These are phyloP conservation scores for Aspergillus sp. DNA, from an alignment of 2,329 filamentous ascomycete genomes.

Conservation along the genomic window DNA sequence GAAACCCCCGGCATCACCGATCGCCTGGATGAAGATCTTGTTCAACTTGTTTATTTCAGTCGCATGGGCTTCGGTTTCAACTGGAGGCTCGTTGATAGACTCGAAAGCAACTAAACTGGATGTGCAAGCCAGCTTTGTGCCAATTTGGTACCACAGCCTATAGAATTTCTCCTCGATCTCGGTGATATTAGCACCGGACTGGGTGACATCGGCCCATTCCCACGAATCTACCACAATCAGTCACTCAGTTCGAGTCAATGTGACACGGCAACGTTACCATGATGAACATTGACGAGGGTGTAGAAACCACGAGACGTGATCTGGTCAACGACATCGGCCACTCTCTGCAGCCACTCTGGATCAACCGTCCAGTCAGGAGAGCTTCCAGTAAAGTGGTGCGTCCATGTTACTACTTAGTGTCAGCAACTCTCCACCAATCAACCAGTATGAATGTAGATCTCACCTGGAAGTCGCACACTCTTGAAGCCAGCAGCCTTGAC, in stretches of 20 bases:
- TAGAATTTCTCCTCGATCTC: conserved; percentile 58
- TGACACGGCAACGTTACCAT: conserved; percentile 34
- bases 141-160: conserved; percentile 59
- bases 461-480: conserved; percentile 54
- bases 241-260: not conserved
- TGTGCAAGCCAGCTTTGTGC: conserved; percentile 54
- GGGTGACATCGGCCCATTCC: conserved; percentile 57
- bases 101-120: conserved; percentile 57
- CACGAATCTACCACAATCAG: conserved; percentile 45
- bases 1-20: conserved; percentile 55
- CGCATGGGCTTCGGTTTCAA: conserved; percentile 51
- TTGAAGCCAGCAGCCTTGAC: conserved; percentile 58
- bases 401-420: conserved; percentile 52
- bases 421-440: not conserved
- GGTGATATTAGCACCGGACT: conserved; percentile 47
- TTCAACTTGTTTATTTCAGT: conserved; percentile 57
- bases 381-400: conserved; percentile 53
- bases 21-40: conserved; percentile 55
- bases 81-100: conserved; percentile 60
- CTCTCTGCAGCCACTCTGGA: conserved; percentile 55
- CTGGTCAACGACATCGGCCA: conserved; percentile 59
- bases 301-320: conserved; percentile 52
- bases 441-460: not conserved
- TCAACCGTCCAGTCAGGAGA: conserved; percentile 57
- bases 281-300: conserved; percentile 59